These are phyloP conservation scores for Zalaria obscura DNA, from an alignment of 2,329 filamentous ascomycete species.

Conservation along the genomic window DNA sequence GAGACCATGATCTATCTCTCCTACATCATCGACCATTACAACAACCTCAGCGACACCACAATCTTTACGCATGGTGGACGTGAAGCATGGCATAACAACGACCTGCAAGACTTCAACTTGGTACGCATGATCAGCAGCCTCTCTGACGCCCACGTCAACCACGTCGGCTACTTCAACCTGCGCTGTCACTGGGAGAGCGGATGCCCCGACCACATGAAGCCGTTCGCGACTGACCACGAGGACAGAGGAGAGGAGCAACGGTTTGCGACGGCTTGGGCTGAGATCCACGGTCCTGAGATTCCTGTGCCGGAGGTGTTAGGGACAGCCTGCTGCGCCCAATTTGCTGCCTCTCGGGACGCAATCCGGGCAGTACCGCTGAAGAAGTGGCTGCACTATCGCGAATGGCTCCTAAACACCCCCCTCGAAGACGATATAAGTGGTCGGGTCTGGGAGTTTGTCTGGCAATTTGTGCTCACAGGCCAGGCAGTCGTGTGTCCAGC, in stretches of 20 bases:
- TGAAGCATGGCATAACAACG: slow-evolving; percentile 14
- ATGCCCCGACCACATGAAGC: slow-evolving; percentile 12
- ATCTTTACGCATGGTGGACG: slow-evolving; percentile 15
- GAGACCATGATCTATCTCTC: slow-evolving; percentile 34
- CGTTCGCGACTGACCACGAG: slow-evolving; percentile 7
- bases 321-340: slow-evolving; percentile 51
- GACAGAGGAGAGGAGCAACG: slow-evolving; percentile 7
- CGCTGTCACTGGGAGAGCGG: slow-evolving; percentile 11
- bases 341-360: slow-evolving; percentile 43
- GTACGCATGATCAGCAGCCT: slow-evolving; percentile 11
- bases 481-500: slow-evolving; percentile 32
- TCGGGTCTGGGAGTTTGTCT: slow-evolving; percentile 50
- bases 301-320: slow-evolving; percentile 32
- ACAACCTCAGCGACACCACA: slow-evolving; percentile 14
- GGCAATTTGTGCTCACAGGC: slow-evolving; percentile 49
- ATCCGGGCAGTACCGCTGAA: slow-evolving; percentile 38
- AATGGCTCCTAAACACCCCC: slow-evolving; percentile 45
- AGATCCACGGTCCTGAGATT: slow-evolving; percentile 22
- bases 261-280: not conserved
- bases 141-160: slow-evolving; percentile 6
- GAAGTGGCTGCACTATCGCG: slow-evolving; percentile 41
- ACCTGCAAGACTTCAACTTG: slow-evolving; percentile 10
- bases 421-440: slow-evolving; percentile 43
- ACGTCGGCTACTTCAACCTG: slow-evolving; percentile 14
- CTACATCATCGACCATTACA: slow-evolving; percentile 32